Evolutionary conservation across 2,329 filamentous ascomycete species (phyloP), one percentile per base, ranked within the genome.

Genomic region (Trichoderma arundinaceum): DNA sequence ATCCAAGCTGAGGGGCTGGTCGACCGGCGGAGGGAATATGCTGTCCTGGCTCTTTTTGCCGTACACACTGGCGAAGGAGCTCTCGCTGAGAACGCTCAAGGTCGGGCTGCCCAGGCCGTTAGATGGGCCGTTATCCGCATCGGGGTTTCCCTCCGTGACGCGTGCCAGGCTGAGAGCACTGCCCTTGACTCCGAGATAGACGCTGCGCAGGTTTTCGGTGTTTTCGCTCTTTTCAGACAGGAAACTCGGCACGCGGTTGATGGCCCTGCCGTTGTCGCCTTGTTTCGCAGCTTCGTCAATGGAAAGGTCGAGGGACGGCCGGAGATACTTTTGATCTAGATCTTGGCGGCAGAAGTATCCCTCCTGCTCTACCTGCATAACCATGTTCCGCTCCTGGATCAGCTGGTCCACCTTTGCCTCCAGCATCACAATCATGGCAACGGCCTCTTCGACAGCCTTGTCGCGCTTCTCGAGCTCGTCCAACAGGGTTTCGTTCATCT

Each of bases 381-480:
- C 81, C 75, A 85, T 83, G 66, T 83, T 79, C 35, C 84, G 80
- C 69, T 89, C 86, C 54, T 77, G 77, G 12, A 83, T 72, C 35
- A 88, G 75, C 64, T 82, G 80, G 35, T 87, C 84, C 1, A 89
- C 75, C 68, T 82, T 82, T 6, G 85, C 83, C 73, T 92, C 89
- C 15, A 91, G 77, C 28, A 80, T 80, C 58, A 90, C 84, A 68
- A 92, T 92, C 79, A 91, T 87, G 33, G 83, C 81, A 6, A 91
- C 88, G 3, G 90, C 90, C 71, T 92, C 89, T 68, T 88, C 86
- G 1, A 92, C 82, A 4, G 89, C 90, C 72, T 87, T 87, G 74
- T 92, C 90, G 17, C 89, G 82, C 76, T 88, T 88, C 68, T 90
- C 86, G 61, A 91, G 73, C 73, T 91, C 88, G 2, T 78, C 75